Evolutionary conservation across 202 grass and related monocot genomes (phyloP).

Genomic region (Bolboschoenoplectus hybrid): DNA sequence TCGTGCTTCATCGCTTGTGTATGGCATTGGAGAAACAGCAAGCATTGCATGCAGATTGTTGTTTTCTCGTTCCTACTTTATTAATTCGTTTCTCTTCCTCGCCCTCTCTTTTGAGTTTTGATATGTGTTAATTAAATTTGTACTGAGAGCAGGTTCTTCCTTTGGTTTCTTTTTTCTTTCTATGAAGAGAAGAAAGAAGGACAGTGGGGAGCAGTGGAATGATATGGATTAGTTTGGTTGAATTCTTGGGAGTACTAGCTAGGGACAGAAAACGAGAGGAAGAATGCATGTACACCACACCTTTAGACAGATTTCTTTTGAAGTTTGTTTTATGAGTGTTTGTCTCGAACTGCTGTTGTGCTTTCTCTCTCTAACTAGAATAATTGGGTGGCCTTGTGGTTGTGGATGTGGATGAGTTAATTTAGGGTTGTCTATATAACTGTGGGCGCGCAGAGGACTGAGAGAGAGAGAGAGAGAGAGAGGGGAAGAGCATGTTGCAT

Average conservation of each 20-base stretch:
- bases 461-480: not conserved
- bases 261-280: slow-evolving; percentile 46
- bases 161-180: not conserved
- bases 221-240: slow-evolving; percentile 7
- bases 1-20: slow-evolving; percentile 29
- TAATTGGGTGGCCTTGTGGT: slow-evolving; percentile 45
- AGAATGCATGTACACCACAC: slow-evolving; percentile 72
- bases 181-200: slow-evolving; percentile 27
- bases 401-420: slow-evolving; percentile 62
- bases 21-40: slow-evolving; percentile 51
- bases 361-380: slow-evolving; percentile 51
- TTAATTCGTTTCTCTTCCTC: not conserved
- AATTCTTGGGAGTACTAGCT: slow-evolving; percentile 42
- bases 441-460: slow-evolving; percentile 22
- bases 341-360: slow-evolving; percentile 50
- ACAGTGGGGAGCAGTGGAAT: slow-evolving; percentile 30
- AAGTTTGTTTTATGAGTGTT: slow-evolving; percentile 51
- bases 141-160: slow-evolving; percentile 26
- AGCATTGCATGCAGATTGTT: slow-evolving; percentile 50
- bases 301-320: slow-evolving; percentile 60
- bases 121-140: slow-evolving; percentile 12
- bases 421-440: slow-evolving; percentile 25
- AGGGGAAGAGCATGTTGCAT: slow-evolving; percentile 40
- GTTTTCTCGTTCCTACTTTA: not conserved
- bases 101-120: not conserved